Base-by-base conservation (phyloP, 495 filamentous ascomycete genomes). In the Aspergillus conjunctus region DNA sequence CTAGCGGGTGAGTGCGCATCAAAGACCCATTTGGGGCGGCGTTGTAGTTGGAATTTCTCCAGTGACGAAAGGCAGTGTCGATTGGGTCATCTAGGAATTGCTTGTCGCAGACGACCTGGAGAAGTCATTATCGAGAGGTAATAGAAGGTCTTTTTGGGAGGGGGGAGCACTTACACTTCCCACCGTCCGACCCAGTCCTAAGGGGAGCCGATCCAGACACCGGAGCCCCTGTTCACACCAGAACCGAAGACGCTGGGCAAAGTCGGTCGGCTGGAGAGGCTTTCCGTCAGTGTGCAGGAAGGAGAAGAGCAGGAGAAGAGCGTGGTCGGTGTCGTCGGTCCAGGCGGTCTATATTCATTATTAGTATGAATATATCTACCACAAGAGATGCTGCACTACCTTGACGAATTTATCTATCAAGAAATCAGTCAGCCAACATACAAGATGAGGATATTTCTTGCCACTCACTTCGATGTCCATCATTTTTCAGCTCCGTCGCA, bases 281-380 rank as follows among this genome's bases (percentile, higher is more conserved):
- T 6, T 6, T 15, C 52, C 52, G 17, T 54, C 20, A 1, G 15
- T 22, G 12, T 54, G 33, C 1, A 54, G 37, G 37, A 34, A 54
- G 3, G 52, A 43, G 33, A 54, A 26, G 9, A 54, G 21, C 11
- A 54, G 31, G 12, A 54, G 37, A 21, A 54, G 33, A 2, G 52
- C 52, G 21, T 54, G 52, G 21, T 54, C 52, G 18, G 52, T 54
- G 33, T 54, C 52, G 32, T 54, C 52, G 1, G 52, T 54, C 52
- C 52, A 54, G 33, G 33, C 21, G 9, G 34, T 54, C 52, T 54
- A 17, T 11, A 30, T 30, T 7, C 7, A 4, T 5, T 31, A 22
- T 54, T 43, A 54, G 52, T 12, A 39, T 18, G 31, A 4, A 10
- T 12, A 43, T 20, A 11, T 21, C 21, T 4, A 0, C 6, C 1